These are phyloP conservation scores for Cladosporium sp. DNA, from an alignment of 2,329 filamentous ascomycete genomes.

Conservation along the genomic window DNA sequence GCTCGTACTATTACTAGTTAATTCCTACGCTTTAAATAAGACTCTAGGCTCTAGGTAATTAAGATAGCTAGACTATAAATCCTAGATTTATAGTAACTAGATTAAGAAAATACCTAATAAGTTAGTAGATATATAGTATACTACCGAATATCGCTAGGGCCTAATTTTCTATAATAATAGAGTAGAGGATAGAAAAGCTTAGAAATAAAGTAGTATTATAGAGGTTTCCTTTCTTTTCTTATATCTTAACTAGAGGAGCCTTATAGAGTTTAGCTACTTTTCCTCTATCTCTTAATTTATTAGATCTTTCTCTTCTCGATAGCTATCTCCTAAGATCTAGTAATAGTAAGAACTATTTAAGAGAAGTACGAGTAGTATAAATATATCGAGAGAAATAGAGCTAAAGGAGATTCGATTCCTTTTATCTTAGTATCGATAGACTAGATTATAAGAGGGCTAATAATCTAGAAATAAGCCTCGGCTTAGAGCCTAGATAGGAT, in stretches of 20 bases:
- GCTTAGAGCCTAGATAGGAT: neutral
- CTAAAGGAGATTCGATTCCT: neutral
- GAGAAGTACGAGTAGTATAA: neutral
- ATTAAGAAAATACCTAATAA: neutral
- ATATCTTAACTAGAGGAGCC: neutral
- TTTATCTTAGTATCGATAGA: neutral
- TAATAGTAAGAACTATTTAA: neutral
- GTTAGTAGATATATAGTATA: slow-evolving; percentile 1
- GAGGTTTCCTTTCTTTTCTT: neutral
- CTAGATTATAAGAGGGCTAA: neutral
- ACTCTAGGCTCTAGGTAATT: neutral
- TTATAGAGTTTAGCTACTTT: slow-evolving; percentile 2
- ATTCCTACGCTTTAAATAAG: neutral
- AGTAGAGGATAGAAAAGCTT: neutral
- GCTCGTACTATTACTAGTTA: neutral
- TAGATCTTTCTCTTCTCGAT: neutral
- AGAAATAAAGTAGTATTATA: neutral
- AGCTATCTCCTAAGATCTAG: neutral
- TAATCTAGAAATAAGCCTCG: neutral
- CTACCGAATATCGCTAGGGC: neutral
- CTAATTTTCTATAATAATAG: neutral
- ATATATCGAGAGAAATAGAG: neutral
- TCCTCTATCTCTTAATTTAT: neutral
- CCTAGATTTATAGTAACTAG: neutral
- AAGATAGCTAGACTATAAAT: neutral